These are phyloP conservation scores for Xylaria sp. DNA, from an alignment of 495 filamentous ascomycete genomes.

Conservation along the genomic window DNA sequence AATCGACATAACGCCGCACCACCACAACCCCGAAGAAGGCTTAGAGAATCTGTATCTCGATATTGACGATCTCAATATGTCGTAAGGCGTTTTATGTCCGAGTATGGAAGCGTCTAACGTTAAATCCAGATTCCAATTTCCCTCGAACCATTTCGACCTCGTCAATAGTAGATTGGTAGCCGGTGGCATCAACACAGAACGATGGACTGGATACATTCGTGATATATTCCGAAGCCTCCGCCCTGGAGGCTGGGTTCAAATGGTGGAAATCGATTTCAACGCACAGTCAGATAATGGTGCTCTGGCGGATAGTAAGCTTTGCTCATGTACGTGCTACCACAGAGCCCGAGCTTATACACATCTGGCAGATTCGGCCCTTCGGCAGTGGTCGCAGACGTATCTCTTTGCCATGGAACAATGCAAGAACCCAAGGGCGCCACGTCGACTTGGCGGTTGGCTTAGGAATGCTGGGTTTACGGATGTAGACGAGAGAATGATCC, in stretches of 20 bases:
- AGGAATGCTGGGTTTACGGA: conserved; percentile 74
- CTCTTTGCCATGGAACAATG: conserved; percentile 68
- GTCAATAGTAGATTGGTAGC: conserved; percentile 86
- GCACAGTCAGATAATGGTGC: conserved; percentile 91
- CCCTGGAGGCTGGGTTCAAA: conserved; percentile 83
- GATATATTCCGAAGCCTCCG: conserved; percentile 70
- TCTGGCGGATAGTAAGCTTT: conserved; percentile 63
- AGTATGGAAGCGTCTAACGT: conserved; percentile 33
- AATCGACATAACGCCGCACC: conserved; percentile 78
- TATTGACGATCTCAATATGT: conserved; percentile 79
- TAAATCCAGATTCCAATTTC: conserved; percentile 69
- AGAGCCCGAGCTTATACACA: conserved; percentile 13
- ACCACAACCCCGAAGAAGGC: conserved; percentile 63
- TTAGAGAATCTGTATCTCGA: conserved; percentile 77
- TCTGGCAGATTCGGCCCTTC: conserved; percentile 67
- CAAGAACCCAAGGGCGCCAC: conserved; percentile 75
- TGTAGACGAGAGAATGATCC: conserved; percentile 72
- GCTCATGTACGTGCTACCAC: conserved; percentile 14
- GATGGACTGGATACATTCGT: conserved; percentile 81
- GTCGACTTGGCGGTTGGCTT: conserved; percentile 68
- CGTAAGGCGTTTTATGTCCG: conserved; percentile 47
- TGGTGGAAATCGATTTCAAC: conserved; percentile 87
- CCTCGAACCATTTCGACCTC: conserved; percentile 81
- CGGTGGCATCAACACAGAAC: conserved; percentile 73
- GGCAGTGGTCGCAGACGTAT: conserved; percentile 75